These are phyloP conservation scores for Thecaphora thlaspeos DNA, from an alignment of 1,284 basidiomycete genomes.

Conservation along the genomic window DNA sequence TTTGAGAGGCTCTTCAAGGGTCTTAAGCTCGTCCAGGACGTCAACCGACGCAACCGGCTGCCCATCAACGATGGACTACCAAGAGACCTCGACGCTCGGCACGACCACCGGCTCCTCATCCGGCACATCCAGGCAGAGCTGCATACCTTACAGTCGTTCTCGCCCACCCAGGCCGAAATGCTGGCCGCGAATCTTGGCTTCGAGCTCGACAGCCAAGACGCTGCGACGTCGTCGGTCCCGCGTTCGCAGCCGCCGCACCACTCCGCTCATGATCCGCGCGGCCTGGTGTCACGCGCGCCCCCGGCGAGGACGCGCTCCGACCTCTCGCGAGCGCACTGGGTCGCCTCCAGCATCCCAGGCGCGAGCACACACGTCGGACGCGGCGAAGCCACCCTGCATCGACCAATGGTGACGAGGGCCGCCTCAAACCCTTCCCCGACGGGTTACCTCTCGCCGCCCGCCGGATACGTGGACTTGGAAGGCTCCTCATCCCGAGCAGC, in stretches of 20 bases:
- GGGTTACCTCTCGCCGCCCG: too few species aligned
- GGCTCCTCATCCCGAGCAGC: too few species aligned
- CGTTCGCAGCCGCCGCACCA: not conserved
- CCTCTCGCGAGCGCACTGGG: constrained; percentile 1
- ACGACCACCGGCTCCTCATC: constrained; percentile 8
- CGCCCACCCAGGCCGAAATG: constrained; percentile 16
- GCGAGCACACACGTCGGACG: too few species aligned
- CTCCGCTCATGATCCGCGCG: not conserved
- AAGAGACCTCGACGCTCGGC: constrained; percentile 9
- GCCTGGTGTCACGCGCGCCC: constrained; percentile 4
- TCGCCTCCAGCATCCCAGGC: too few species aligned
- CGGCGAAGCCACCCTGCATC: too few species aligned
- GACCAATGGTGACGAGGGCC: too few species aligned
- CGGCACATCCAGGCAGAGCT: constrained; percentile 21
- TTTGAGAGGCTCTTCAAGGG: constrained; percentile 17
- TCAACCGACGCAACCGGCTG: constrained; percentile 27
- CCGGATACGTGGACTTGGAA: too few species aligned
- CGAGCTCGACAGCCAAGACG: not conserved
- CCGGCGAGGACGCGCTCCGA: constrained; percentile 7
- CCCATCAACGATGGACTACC: constrained; percentile 9
- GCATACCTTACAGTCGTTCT: constrained; percentile 18
- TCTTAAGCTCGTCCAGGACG: constrained; percentile 24
- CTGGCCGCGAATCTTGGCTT: constrained; percentile 18
- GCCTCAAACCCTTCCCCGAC: too few species aligned
- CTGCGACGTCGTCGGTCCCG: not conserved